Conservation (phyloP, 148 eudicot species). For the Vaccinium vitisidaea region DNA sequence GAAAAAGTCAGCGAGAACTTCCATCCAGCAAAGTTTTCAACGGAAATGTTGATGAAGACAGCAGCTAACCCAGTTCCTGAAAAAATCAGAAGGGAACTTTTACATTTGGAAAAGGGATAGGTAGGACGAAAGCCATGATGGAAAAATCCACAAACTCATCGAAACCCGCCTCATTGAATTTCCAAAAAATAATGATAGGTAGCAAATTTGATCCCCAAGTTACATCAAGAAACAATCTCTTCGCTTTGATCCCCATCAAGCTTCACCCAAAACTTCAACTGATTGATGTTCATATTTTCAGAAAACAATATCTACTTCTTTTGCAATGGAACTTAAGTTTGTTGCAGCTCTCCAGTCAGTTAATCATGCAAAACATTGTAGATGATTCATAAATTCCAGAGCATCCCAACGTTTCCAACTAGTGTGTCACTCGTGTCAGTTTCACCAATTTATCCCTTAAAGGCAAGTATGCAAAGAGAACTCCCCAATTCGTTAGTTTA, state of each 20-base stretch:
- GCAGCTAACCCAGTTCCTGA: constrained; percentile 98
- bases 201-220: neutral
- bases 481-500: neutral
- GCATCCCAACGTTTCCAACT: neutral
- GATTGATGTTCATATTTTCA: neutral
- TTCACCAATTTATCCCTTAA: neutral
- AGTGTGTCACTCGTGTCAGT: neutral
- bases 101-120: neutral
- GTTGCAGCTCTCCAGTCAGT: neutral
- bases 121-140: neutral
- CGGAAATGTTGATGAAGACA: constrained; percentile 87
- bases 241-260: neutral
- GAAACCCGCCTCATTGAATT: neutral
- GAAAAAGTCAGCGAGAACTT: constrained; percentile 84
- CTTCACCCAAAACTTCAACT: neutral
- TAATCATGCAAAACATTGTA: neutral
- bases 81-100: constrained; percentile 19
- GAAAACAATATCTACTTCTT: neutral
- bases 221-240: neutral
- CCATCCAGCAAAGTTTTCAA: constrained; percentile 99
- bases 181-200: neutral
- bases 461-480: neutral
- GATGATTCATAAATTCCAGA: neutral
- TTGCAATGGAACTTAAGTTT: neutral
- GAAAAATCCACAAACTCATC: neutral